Conservation (phyloP, 2,329 filamentous ascomycete species). For the Mycogone perniciosa region DNA sequence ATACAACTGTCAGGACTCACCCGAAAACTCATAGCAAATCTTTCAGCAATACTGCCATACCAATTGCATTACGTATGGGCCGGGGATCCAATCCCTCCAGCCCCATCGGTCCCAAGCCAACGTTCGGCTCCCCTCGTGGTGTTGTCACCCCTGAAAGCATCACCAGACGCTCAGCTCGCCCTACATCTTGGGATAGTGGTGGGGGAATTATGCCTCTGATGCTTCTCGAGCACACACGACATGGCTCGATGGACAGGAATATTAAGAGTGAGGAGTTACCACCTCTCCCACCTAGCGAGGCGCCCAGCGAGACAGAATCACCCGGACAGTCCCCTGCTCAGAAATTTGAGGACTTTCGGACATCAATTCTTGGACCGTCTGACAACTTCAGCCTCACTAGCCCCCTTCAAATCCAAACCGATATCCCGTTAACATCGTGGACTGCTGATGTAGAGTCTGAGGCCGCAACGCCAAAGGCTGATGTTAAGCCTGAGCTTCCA, state of each 20-base stretch:
- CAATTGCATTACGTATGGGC: constrained; percentile 48
- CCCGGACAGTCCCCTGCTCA: constrained; percentile 26
- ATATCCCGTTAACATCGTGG: constrained; percentile 23
- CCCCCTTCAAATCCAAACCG: constrained; percentile 38
- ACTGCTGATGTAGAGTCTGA: constrained; percentile 51
- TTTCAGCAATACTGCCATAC: constrained; percentile 52
- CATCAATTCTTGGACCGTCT: constrained; percentile 1
- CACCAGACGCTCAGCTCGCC: constrained; percentile 39
- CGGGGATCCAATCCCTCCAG: constrained; percentile 40
- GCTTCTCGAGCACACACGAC: constrained; percentile 61
- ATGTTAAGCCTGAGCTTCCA: constrained; percentile 27
- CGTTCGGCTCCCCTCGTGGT: constrained; percentile 25
- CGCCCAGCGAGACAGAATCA: constrained; percentile 20
- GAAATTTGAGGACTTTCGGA: constrained; percentile 22
- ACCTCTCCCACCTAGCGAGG: constrained; percentile 41
- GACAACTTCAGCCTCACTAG: constrained; percentile 1
- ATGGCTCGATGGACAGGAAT: constrained; percentile 28
- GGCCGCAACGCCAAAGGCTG: constrained; percentile 63
- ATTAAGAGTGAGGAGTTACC: constrained; percentile 37
- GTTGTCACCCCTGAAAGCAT: constrained; percentile 26
- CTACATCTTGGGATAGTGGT: constrained; percentile 56
- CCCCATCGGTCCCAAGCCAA: constrained; percentile 31
- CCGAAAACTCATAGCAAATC: constrained; percentile 29
- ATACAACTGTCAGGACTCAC: constrained; percentile 17
- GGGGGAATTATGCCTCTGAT: constrained; percentile 76